Evolutionary conservation across 2,329 filamentous ascomycete genomes (phyloP), one percentile per base, ranked within the genome.

Genomic region (Botrytis aclada): DNA sequence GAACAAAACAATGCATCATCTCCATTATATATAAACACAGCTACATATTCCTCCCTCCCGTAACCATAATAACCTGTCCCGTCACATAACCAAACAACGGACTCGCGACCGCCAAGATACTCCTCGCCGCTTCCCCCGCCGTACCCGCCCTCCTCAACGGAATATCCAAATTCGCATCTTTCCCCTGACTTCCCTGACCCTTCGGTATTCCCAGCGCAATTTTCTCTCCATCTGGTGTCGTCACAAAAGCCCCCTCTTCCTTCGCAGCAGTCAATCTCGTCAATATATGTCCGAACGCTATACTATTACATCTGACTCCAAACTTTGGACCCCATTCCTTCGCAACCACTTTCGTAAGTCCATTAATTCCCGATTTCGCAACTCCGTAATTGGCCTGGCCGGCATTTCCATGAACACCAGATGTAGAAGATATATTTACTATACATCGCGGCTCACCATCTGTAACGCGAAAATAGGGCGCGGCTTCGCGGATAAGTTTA

Each of bases 321-420:
- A 95, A 97, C 54, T 86, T 82, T 0, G 93, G 93, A 1, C 94
- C 94, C 94, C 94, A 97, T 84, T 97, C 91, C 84, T 97, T 97
- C 4, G 94, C 93, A 80, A 97, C 93, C 2, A 93, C 94, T 85
- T 96, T 97, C 74, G 92, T 95, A 73, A 97, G 86, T 9, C 94
- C 94, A 18, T 88, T 88, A 22, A 97, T 89, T 63, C 93, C 94
- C 4, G 94, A 92, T 85, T 97, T 97, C 71, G 93, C 94, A 65
- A 95, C 85, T 51, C 92, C 88, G 82, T 97, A 97, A 86, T 97
- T 97, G 78, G 92, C 89, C 85, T 97, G 94, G n/a, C 94, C 94
- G 12, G 93, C 92, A 80, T 97, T 97, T 72, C 94, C 94, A 82
- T 97, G 89, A 20, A 96, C 85, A 70, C 94, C 94, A 45, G 89